phyloP scores from a whole-genome alignment of 257 asterid genomes.

The Asclepias syriaca region DNA sequence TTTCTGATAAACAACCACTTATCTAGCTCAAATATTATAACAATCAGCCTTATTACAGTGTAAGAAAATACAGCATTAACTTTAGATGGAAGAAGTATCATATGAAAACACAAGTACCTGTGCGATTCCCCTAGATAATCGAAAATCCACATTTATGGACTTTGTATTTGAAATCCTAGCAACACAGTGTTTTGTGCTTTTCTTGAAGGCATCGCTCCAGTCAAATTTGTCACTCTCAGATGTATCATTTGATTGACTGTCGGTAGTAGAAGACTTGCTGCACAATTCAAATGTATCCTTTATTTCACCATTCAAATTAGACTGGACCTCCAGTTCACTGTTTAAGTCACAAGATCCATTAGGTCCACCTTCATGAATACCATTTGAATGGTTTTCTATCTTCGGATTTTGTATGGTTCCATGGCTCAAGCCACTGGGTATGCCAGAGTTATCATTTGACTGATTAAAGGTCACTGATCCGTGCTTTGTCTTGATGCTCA shows the following conservation, averaged over 20 bases:
- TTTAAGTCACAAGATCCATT: slow-evolving; percentile 42
- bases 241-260: slow-evolving; percentile 39
- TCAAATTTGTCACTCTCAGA: slow-evolving; percentile 48
- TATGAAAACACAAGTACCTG: slow-evolving; percentile 41
- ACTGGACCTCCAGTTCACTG: slow-evolving; percentile 34
- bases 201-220: slow-evolving; percentile 51
- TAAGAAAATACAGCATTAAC: background rate
- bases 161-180: slow-evolving; percentile 70
- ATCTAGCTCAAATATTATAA: background rate
- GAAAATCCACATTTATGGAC: slow-evolving; percentile 87
- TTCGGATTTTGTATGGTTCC: slow-evolving; percentile 16
- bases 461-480: slow-evolving; percentile 34
- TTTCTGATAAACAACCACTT: background rate
- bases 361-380: slow-evolving; percentile 37
- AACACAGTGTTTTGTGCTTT: slow-evolving; percentile 59
- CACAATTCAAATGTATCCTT: slow-evolving; percentile 6
- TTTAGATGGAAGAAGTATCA: background rate
- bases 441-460: slow-evolving; percentile 33
- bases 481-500: slow-evolving; percentile 30
- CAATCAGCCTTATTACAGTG: background rate
- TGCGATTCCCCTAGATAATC: slow-evolving; percentile 94
- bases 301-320: slow-evolving; percentile 26
- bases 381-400: slow-evolving; percentile 34
- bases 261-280: slow-evolving; percentile 25
- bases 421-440: slow-evolving; percentile 11